A percentile compares a stretch with the other conserved stretches of the same genome.
phyloP scores from a whole-genome alignment of 1,284 basidiomycete genomes.

The Cutaneotrichosporon dermatis region DNA sequence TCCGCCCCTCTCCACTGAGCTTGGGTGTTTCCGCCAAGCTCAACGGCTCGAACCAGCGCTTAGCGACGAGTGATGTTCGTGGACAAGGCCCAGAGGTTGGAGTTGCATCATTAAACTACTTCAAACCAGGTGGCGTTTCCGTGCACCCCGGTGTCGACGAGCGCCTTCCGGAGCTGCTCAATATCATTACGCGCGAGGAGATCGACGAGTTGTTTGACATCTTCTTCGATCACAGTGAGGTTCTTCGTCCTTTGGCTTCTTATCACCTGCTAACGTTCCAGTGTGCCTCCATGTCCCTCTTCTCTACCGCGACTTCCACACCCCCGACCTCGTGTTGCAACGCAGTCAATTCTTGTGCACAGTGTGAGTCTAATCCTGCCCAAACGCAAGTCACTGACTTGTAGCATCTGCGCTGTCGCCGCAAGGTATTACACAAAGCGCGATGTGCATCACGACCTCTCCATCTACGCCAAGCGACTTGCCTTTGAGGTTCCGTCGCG shows the following conservation, averaged over 20 bases:
- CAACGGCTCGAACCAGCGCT: constrained; percentile 22
- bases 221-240: constrained; percentile 55
- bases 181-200: constrained; percentile 73
- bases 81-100: constrained; percentile 25
- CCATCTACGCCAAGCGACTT: constrained; percentile 82
- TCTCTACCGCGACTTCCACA: constrained; percentile 80
- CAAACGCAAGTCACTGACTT: no score
- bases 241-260: neutral
- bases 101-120: constrained; percentile 86
- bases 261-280: constrained; percentile 8
- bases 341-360: constrained; percentile 89
- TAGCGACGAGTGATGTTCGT: constrained; percentile 39
- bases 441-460: constrained; percentile 71
- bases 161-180: constrained; percentile 71
- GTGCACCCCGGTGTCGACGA: constrained; percentile 10
- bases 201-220: constrained; percentile 88
- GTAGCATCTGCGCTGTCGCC: constrained; percentile 75
- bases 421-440: constrained; percentile 81
- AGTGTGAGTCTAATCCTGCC: no score
- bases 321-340: constrained; percentile 82
- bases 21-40: constrained; percentile 17
- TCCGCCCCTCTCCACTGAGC: constrained; percentile 33
- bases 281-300: constrained; percentile 51
- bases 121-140: constrained; percentile 72
- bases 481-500: constrained; percentile 76